phyloP scores from a whole-genome alignment of 768 basidiomycete species.

The Strobilomyces confusus region DNA sequence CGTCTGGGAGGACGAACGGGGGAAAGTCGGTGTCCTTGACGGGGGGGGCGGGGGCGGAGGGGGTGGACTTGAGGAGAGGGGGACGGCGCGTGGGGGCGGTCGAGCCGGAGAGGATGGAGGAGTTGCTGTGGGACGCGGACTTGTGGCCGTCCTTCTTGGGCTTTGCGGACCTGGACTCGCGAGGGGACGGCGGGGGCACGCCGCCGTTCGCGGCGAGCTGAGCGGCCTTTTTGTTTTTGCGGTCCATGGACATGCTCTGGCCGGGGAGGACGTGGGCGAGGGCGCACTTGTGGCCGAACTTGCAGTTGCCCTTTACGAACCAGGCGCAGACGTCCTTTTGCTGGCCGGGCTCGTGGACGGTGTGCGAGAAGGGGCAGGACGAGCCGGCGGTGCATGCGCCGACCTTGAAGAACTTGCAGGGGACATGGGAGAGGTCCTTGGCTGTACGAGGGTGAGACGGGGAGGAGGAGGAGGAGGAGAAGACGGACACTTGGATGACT shows the following conservation, averaged over 20 bases:
- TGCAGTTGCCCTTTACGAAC: slow-evolving; percentile 93
- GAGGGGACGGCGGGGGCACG: slow-evolving; percentile 26
- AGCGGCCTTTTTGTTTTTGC: slow-evolving; percentile 95
- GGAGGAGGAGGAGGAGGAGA: background rate
- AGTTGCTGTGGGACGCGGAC: slow-evolving; percentile 14
- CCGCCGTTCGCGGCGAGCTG: slow-evolving; percentile 57
- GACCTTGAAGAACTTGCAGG: slow-evolving; percentile 96
- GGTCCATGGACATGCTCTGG: slow-evolving; percentile 91
- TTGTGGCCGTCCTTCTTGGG: slow-evolving; percentile 36
- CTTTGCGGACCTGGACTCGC: slow-evolving; percentile 33
- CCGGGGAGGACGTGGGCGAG: slow-evolving; percentile 93
- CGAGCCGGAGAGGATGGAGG: slow-evolving; percentile 44
- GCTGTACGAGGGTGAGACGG: slow-evolving; percentile 35
- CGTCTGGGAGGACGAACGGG: slow-evolving; percentile 63
- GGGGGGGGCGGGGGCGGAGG: slow-evolving; percentile 76
- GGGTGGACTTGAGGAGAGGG: slow-evolving; percentile 67
- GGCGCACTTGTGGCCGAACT: slow-evolving; percentile 80
- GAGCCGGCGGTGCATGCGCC: slow-evolving; percentile 92
- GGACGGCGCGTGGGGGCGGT: slow-evolving; percentile 69
- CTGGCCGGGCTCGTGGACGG: slow-evolving; percentile 63
- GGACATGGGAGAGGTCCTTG: slow-evolving; percentile 92
- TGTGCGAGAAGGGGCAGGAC: slow-evolving; percentile 94
- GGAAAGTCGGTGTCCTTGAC: slow-evolving; percentile 74
- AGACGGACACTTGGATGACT: slow-evolving; percentile 30
- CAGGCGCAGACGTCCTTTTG: slow-evolving; percentile 82